phyloP scores from a whole-genome alignment of 306 rosid species.

The Betula pendula region DNA sequence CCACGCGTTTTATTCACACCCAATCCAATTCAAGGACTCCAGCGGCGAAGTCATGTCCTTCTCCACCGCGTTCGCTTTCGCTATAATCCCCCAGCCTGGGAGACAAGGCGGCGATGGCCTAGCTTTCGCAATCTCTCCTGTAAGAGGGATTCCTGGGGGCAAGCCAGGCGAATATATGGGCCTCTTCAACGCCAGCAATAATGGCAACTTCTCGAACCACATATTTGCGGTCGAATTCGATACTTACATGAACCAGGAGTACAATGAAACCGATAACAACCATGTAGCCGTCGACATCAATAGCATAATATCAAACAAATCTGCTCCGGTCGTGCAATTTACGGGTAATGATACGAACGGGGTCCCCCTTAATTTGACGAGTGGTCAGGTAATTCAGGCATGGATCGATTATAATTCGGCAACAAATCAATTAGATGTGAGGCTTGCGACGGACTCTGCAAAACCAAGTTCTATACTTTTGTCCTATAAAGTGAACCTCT shows the following conservation, averaged over 20 bases:
- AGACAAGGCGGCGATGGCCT: constrained; percentile 50
- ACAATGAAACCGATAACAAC: constrained; percentile 51
- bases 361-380: constrained; percentile 42
- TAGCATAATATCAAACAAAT: constrained; percentile 49
- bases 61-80: constrained; percentile 45
- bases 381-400: constrained; percentile 47
- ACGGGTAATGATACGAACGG: too few relatives aligned
- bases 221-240: constrained; percentile 57
- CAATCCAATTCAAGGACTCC: constrained; percentile 38
- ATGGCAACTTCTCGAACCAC: constrained; percentile 53
- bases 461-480: constrained; percentile 51
- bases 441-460: constrained; percentile 42
- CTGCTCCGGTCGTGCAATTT: too few relatives aligned
- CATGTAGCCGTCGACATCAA: constrained; percentile 55
- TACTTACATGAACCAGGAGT: constrained; percentile 50
- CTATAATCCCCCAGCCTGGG: constrained; percentile 36
- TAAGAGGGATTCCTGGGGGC: constrained; percentile 22
- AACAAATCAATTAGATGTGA: constrained; percentile 32
- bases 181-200: constrained; percentile 43
- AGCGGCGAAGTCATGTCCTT: constrained; percentile 32
- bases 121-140: constrained; percentile 47
- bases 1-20: constrained; percentile 42
- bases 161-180: constrained; percentile 54
- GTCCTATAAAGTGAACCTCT: constrained; percentile 46
- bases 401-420: constrained; percentile 56